Evolutionary conservation across 495 filamentous ascomycete genomes (phyloP).

Genomic region (Aspergillus kassunensis): DNA sequence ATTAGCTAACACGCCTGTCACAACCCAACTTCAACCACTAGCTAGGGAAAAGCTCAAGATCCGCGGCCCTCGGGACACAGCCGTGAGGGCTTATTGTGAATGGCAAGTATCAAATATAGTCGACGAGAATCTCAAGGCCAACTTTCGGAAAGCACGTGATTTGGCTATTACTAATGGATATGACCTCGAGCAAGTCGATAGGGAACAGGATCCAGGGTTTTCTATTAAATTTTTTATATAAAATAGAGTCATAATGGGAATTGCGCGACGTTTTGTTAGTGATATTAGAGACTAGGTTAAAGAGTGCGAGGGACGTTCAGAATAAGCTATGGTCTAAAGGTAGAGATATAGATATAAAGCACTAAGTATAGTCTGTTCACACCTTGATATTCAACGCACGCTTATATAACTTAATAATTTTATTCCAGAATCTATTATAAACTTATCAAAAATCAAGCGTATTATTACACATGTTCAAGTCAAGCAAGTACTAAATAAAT

Average conservation of each 20-base stretch:
- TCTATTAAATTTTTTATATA: conserved; percentile 14
- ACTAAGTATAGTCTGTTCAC: no score
- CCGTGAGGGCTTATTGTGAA: conserved; percentile 21
- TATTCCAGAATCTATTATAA: no score
- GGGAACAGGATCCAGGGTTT: conserved; percentile 26
- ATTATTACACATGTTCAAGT: no score
- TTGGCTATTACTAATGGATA: conserved; percentile 16
- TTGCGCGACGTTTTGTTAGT: conserved; percentile 24
- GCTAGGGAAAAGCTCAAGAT: conserved; percentile 10
- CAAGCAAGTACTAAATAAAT: no score
- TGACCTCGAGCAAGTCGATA: conserved; percentile 24
- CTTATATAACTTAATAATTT: no score
- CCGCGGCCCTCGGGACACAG: conserved; percentile 18
- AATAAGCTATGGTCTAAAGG: background rate
- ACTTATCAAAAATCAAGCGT: no score
- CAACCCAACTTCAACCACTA: background rate
- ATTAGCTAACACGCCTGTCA: background rate
- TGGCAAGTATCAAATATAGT: conserved; percentile 21
- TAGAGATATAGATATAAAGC: background rate
- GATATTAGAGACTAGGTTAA: conserved; percentile 25
- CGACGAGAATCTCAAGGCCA: conserved; percentile 13
- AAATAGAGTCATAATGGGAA: conserved; percentile 23
- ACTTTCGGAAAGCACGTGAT: conserved; percentile 19
- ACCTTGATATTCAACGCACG: no score
- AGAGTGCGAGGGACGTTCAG: conserved; percentile 13